Evolutionary conservation across 225 moss, liverwort and hornwort species (phyloP).

Genomic region (Bryoerythrophyllum caledonicum): DNA sequence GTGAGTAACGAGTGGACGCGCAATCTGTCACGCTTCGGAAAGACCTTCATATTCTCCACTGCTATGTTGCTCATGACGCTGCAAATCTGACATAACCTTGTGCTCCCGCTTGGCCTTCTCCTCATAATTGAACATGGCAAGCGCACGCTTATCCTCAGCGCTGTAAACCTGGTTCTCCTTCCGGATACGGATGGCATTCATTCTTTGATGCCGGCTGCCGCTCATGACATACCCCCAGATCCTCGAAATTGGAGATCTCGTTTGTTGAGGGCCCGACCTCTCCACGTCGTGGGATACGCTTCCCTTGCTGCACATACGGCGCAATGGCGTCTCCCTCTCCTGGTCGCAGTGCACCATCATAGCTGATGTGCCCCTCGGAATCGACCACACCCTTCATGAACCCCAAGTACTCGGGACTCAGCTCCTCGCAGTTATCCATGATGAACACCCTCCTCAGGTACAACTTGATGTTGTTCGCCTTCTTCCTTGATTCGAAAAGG

Average conservation of each 20-base stretch:
- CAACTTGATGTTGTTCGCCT: slow-evolving; percentile 55
- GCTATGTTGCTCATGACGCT: no score
- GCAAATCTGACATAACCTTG: no score
- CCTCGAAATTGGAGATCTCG: slow-evolving; percentile 98
- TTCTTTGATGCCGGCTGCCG: slow-evolving; percentile 97
- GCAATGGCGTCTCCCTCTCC: slow-evolving; percentile 99
- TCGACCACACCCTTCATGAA: slow-evolving; percentile 63
- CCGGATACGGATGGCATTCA: slow-evolving; percentile 98
- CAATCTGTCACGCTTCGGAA: slow-evolving; percentile 27
- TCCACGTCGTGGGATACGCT: slow-evolving; percentile 98
- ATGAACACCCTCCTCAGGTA: slow-evolving; percentile 65
- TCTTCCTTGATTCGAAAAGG: slow-evolving; percentile 46
- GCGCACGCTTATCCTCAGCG: slow-evolving; percentile 96
- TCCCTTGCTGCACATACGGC: slow-evolving; percentile 98
- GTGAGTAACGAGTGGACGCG: slow-evolving; percentile 22
- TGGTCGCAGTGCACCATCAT: slow-evolving; percentile 94
- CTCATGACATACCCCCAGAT: slow-evolving; percentile 98
- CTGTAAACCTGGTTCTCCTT: slow-evolving; percentile 99
- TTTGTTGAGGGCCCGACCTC: slow-evolving; percentile 98
- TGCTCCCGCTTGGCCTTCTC: no score
- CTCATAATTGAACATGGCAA: slow-evolving; percentile 99
- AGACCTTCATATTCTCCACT: no score
- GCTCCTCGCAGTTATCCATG: slow-evolving; percentile 67
- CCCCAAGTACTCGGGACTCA: slow-evolving; percentile 50
- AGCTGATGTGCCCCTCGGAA: slow-evolving; percentile 86